Evolutionary conservation across 306 rosid genomes (phyloP).

Genomic region (Cucumis hystrix): DNA sequence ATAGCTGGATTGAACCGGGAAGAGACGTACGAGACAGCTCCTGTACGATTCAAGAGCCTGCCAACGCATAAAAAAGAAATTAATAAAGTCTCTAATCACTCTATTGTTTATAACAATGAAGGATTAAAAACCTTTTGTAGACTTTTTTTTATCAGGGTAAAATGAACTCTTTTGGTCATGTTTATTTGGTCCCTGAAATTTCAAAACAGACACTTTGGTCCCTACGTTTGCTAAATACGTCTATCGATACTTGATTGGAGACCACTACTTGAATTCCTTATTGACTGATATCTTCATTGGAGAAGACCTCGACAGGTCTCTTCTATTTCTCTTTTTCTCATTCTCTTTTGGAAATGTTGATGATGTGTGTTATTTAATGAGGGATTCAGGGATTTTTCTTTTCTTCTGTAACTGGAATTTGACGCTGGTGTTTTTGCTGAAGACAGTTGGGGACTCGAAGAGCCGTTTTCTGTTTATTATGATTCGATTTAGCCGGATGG

Average conservation of each 20-base stretch:
- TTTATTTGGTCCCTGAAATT: too few relatives aligned
- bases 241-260: constrained; percentile 13
- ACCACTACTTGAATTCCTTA: constrained; percentile 57
- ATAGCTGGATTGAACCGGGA: neutral
- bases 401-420: neutral
- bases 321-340: neutral
- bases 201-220: too few relatives aligned
- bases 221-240: too few relatives aligned
- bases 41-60: neutral
- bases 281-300: constrained; percentile 60
- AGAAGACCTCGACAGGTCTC: constrained; percentile 64
- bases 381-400: neutral
- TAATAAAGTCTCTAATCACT: too few relatives aligned
- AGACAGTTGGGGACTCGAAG: constrained; percentile 68
- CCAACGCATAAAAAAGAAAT: too few relatives aligned
- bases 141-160: too few relatives aligned
- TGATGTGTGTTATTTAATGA: neutral
- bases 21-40: neutral
- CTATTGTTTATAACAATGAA: neutral
- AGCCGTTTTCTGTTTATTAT: constrained; percentile 55
- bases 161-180: too few relatives aligned
- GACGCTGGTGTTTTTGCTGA: neutral
- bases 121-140: neutral
- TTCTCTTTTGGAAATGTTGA: neutral
- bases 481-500: constrained; percentile 91